Percentiles rank a stretch among this genome's conserved stretches.
These are phyloP conservation scores for Lasiodiplodia sp. DNA, from an alignment of 2,329 filamentous ascomycete genomes.

Conservation along the genomic window DNA sequence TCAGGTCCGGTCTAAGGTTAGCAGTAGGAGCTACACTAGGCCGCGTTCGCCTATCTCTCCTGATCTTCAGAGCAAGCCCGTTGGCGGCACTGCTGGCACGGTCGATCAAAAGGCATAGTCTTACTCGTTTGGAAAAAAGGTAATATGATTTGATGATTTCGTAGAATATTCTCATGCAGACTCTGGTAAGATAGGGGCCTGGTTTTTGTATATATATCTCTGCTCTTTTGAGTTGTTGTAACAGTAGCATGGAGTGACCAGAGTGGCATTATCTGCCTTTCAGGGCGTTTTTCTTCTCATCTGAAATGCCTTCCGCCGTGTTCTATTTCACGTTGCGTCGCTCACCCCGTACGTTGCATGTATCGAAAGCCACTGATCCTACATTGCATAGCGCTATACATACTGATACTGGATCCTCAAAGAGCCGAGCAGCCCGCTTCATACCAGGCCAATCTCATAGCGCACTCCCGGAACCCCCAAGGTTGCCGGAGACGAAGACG, in stretches of 20 bases:
- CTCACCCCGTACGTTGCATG: too few species aligned
- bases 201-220: slow-evolving; percentile 5
- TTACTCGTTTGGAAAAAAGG: neutral
- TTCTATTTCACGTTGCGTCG: too few species aligned
- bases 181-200: neutral
- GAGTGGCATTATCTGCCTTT: neutral
- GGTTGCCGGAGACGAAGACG: too few species aligned
- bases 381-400: too few species aligned
- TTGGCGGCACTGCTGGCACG: slow-evolving; percentile 7
- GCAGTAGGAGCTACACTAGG: neutral
- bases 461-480: too few species aligned
- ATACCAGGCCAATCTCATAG: too few species aligned
- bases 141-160: slow-evolving; percentile 7
- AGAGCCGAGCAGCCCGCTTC: too few species aligned
- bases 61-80: slow-evolving; percentile 11
- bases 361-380: too few species aligned
- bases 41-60: slow-evolving; percentile 19
- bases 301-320: neutral
- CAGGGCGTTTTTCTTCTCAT: neutral
- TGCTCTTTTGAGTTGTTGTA: neutral
- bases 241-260: neutral
- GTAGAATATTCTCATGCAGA: neutral
- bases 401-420: too few species aligned
- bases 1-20: slow-evolving; percentile 2
- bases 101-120: neutral